Evolutionary conservation across 1,284 basidiomycete genomes (phyloP), one percentile per base, ranked within the genome.

Genomic region (Serendipita sp.): DNA sequence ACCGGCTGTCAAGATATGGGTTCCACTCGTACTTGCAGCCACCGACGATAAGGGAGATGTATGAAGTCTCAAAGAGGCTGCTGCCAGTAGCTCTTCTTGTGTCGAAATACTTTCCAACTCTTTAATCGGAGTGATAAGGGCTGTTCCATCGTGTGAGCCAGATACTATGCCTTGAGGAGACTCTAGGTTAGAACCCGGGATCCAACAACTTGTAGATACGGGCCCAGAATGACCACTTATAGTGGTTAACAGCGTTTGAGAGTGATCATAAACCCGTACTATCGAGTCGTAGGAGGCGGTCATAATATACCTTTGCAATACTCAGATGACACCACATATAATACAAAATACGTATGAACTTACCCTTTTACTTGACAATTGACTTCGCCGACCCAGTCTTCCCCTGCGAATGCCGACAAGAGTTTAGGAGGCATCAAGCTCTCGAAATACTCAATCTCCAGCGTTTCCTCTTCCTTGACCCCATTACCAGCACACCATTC

Each of bases 361-460:
- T 68, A 93, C 91, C 85, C 85, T 65, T 80, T 74, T 60, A 85
- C 70, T 65, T 77, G 75, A 63, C 87, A 85, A 47, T 86, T 87
- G 30, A 97, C 80, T 12, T 85, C 84, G 0, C 91, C 91, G 0
- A 96, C 87, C 95, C 94, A 99, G 68, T 97, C 94, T 67, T 98
- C 90, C 67, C 93, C 90, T 22, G 89, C 87, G 63, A 93, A 79
- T 38, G 86, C 81, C 0, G 86, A 82, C 71, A 92, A 81, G 65
- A 85, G 85, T 69, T 91, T 82, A 0, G 95, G 95, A 0, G 95
- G 94, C 71, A 98, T 78, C 1, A 96, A 83, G 32, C 87, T 91
- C 73, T 94, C 86, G 64, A 99, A 86, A 75, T 98, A 98, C 74
- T 98, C 93, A 62, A 99, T 82, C 70, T 94, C 88, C 42, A 97